phyloP scores from a whole-genome alignment of 2,329 filamentous ascomycete species.

The Lecanosticta acicola region DNA sequence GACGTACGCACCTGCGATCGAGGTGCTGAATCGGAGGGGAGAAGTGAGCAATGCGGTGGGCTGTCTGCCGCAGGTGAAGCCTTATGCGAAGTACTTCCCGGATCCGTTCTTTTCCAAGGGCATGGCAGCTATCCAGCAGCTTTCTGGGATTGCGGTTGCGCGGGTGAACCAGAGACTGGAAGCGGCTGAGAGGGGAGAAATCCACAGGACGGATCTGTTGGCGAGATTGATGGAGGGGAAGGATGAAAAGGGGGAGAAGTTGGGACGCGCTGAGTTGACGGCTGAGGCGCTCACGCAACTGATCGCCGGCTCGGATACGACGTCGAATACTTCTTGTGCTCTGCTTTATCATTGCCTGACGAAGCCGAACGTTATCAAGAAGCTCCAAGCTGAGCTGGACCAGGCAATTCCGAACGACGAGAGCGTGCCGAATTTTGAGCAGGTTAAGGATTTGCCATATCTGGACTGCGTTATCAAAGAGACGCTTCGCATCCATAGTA shows the following conservation, averaged over 20 bases:
- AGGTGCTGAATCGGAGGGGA: slow-evolving; percentile 81
- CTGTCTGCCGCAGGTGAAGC: slow-evolving; percentile 66
- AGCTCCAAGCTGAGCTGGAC: slow-evolving; percentile 73
- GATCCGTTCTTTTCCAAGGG: slow-evolving; percentile 35
- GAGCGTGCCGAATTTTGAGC: slow-evolving; percentile 64
- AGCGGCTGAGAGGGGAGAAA: slow-evolving; percentile 50
- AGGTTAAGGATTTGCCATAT: slow-evolving; percentile 71
- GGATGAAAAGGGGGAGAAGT: slow-evolving; percentile 69
- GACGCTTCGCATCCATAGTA: slow-evolving; percentile 79
- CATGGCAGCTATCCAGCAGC: slow-evolving; percentile 53
- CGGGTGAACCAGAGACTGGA: slow-evolving; percentile 70
- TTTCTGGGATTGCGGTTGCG: slow-evolving; percentile 83
- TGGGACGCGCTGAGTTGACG: slow-evolving; percentile 74
- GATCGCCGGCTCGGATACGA: slow-evolving; percentile 73
- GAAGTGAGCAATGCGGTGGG: slow-evolving; percentile 77
- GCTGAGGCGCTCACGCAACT: slow-evolving; percentile 86
- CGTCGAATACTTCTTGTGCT: slow-evolving; percentile 74
- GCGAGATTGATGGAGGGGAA: slow-evolving; percentile 79
- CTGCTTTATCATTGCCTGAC: slow-evolving; percentile 69
- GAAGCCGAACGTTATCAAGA: slow-evolving; percentile 64
- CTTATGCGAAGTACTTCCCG: slow-evolving; percentile 69
- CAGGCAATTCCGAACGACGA: slow-evolving; percentile 54
- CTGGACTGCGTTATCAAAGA: slow-evolving; percentile 72
- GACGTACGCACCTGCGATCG: slow-evolving; percentile 54
- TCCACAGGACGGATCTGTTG: slow-evolving; percentile 71